phyloP scores from a whole-genome alignment of 208 protist species.

The Porcisia hertigi region DNA sequence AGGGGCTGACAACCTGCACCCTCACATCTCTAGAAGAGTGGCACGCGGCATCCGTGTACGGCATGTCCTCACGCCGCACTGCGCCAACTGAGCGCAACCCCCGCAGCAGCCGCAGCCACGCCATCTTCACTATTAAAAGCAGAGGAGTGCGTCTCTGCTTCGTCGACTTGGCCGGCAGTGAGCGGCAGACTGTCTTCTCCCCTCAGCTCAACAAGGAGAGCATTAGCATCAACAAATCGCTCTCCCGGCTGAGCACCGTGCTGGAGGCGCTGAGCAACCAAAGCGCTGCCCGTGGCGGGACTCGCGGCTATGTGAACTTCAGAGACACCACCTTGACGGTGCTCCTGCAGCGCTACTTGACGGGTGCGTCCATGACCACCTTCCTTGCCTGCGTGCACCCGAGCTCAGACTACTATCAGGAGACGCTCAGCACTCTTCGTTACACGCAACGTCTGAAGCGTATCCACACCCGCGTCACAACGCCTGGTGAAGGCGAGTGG shows the following conservation, averaged over 20 bases:
- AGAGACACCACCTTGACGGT: slow-evolving; percentile 87
- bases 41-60: slow-evolving; percentile 63
- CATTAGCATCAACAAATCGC: slow-evolving; percentile 90
- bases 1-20: slow-evolving; percentile 68
- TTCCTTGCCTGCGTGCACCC: slow-evolving; percentile 92
- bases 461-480: slow-evolving; percentile 57
- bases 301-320: slow-evolving; percentile 79
- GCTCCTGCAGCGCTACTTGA: slow-evolving; percentile 88
- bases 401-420: slow-evolving; percentile 45
- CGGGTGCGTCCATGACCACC: slow-evolving; percentile 75
- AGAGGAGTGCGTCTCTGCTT: slow-evolving; percentile 77
- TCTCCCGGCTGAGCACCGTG: slow-evolving; percentile 88
- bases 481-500: slow-evolving; percentile 38
- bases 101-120: slow-evolving; percentile 91
- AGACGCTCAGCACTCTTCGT: slow-evolving; percentile 87
- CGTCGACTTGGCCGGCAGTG: slow-evolving; percentile 88
- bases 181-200: slow-evolving; percentile 84
- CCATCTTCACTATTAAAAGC: slow-evolving; percentile 90
- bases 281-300: slow-evolving; percentile 41
- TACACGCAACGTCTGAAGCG: slow-evolving; percentile 85
- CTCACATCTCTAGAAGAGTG: slow-evolving; percentile 71
- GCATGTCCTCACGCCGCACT: slow-evolving; percentile 79
- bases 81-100: slow-evolving; percentile 90
- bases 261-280: slow-evolving; percentile 80
- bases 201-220: slow-evolving; percentile 87